Percentiles rank a stretch among this genome's conserved stretches.
phyloP scores from a whole-genome alignment of 805 yeast genomes.

The Starmera pachycereana region DNA sequence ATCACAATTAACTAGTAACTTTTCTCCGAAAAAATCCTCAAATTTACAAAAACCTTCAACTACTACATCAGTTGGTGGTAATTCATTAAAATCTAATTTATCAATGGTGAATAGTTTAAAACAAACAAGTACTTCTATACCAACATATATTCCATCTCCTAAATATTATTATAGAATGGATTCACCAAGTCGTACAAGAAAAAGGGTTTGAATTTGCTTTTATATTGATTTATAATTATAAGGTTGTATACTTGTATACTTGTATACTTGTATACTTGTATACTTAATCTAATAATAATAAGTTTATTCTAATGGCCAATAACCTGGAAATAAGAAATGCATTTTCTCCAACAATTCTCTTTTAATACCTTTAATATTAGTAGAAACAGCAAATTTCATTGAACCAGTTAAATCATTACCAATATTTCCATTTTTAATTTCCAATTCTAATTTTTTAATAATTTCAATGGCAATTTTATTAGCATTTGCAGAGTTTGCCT shows the following conservation, averaged over 20 bases:
- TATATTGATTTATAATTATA: neutral
- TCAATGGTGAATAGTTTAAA: neutral
- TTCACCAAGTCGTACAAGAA: constrained; percentile 20
- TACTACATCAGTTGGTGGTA: neutral
- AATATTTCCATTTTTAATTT: constrained; percentile 45
- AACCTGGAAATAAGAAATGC: constrained; percentile 84
- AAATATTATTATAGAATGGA: constrained; percentile 21
- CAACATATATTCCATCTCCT: constrained; percentile 21
- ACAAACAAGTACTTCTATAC: constrained; percentile 6
- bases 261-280: no score
- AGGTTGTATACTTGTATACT: neutral
- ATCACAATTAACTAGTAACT: constrained; percentile 11
- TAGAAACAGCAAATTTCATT: constrained; percentile 75
- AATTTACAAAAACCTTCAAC: neutral
- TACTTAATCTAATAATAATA: neutral
- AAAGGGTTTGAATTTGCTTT: constrained; percentile 2
- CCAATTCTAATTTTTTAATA: constrained; percentile 55
- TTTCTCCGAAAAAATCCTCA: constrained; percentile 18
- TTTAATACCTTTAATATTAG: constrained; percentile 63
- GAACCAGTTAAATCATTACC: constrained; percentile 67
- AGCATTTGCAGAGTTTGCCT: constrained; percentile 83
- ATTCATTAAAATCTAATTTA: neutral
- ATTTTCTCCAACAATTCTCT: constrained; percentile 66
- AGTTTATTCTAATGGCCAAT: constrained; percentile 48
- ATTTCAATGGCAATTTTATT: constrained; percentile 62